Evolutionary conservation across 495 filamentous ascomycete species (phyloP).

Genomic region (Sordaria brevicollis): DNA sequence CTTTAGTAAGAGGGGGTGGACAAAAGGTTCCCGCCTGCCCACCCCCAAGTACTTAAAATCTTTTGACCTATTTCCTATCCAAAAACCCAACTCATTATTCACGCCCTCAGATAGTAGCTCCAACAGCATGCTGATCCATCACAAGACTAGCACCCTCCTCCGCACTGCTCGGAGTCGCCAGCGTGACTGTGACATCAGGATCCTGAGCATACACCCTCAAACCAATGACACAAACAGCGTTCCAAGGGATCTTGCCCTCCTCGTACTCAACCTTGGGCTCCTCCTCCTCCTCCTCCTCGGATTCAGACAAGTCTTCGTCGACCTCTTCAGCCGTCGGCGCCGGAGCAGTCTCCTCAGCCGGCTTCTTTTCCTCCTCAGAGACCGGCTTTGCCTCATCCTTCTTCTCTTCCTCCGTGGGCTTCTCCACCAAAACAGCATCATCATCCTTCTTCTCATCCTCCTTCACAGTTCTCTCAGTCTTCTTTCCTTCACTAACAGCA

Average conservation of each 20-base stretch:
- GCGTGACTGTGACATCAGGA: conserved; percentile 29
- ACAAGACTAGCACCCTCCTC: conserved; percentile 19
- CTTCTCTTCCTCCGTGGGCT: not conserved
- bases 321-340: not conserved
- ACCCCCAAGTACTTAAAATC: too few relatives aligned
- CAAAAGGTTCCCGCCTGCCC: too few relatives aligned
- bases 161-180: conserved; percentile 23
- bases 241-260: conserved; percentile 32
- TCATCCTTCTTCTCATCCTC: conserved; percentile 2
- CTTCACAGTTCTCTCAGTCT: conserved; percentile 2
- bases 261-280: conserved; percentile 6
- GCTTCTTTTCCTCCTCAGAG: conserved; percentile 1
- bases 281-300: conserved; percentile 5
- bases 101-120: conserved; percentile 12
- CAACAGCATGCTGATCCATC: conserved; percentile 10
- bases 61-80: too few relatives aligned
- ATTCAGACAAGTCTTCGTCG: conserved; percentile 3
- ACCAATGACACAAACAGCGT: conserved; percentile 43
- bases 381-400: not conserved
- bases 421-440: not conserved
- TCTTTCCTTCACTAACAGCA: conserved; percentile 1
- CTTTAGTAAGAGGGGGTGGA: too few relatives aligned
- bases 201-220: conserved; percentile 39
- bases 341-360: not conserved
- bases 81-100: too few relatives aligned